Conservation (phyloP, 1,139 yeast genomes). For the Taiozyma sp. region DNA sequence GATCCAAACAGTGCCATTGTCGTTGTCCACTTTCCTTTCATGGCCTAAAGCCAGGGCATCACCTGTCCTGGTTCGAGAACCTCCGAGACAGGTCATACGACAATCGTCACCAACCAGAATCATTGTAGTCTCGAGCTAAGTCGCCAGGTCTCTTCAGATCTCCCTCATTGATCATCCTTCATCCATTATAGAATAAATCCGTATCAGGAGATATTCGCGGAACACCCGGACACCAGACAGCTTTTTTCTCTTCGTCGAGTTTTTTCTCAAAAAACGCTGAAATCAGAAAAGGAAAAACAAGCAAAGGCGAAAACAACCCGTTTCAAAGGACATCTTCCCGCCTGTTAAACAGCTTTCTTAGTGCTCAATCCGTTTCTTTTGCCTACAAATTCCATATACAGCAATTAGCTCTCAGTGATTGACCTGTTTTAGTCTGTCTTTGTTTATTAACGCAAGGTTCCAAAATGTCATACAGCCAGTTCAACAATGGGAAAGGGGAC, state of each 20-base stretch:
- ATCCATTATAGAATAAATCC: not conserved
- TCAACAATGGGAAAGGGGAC: not conserved
- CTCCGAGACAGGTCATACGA: too few species aligned
- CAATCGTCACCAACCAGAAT: too few species aligned
- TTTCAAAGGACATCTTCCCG: not conserved
- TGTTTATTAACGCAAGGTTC: not conserved
- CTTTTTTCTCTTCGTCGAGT: not conserved
- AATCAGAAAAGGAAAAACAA: not conserved
- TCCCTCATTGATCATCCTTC: not conserved
- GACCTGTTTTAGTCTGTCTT: not conserved
- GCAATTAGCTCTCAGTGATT: not conserved
- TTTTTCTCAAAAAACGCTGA: not conserved
- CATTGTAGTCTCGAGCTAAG: too few species aligned
- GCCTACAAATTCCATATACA: not conserved
- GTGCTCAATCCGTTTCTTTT: not conserved
- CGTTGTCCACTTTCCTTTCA: too few species aligned
- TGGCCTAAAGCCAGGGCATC: too few species aligned
- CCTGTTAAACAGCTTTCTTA: not conserved
- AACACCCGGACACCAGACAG: not conserved
- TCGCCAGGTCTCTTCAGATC: too few species aligned
- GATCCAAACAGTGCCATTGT: too few species aligned
- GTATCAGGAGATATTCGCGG: not conserved
- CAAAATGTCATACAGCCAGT: constrained; percentile 8
- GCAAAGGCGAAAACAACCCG: not conserved
- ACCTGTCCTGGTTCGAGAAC: too few species aligned